Conservation (phyloP, 768 basidiomycete species). For the Cyathus striatus region DNA sequence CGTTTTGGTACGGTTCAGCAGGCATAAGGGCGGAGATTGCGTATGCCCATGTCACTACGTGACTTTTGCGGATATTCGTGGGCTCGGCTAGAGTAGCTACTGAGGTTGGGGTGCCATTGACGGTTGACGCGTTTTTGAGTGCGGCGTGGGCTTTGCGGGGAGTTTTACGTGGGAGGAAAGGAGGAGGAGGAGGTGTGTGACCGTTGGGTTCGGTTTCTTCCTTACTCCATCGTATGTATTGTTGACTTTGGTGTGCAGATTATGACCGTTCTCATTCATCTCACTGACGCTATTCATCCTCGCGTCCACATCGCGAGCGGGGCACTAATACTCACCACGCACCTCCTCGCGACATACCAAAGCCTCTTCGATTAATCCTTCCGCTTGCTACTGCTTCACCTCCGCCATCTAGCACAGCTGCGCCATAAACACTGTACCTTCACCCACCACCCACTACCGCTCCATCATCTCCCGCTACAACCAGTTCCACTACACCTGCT, state of each 20-base stretch:
- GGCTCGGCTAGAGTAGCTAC: constrained; percentile 79
- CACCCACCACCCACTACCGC: too few relatives aligned
- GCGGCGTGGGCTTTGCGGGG: constrained; percentile 76
- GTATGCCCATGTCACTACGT: constrained; percentile 71
- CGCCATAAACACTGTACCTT: too few relatives aligned
- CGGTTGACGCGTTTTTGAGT: constrained; percentile 68
- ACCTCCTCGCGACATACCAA: constrained; percentile 55
- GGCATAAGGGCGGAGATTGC: constrained; percentile 65
- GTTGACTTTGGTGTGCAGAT: constrained; percentile 22
- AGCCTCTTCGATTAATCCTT: constrained; percentile 74
- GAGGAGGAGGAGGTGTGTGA: constrained; percentile 71
- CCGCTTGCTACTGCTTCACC: constrained; percentile 61
- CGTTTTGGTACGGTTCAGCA: constrained; percentile 71
- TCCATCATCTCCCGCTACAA: too few relatives aligned
- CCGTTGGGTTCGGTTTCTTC: constrained; percentile 54
- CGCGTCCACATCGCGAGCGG: constrained; percentile 62
- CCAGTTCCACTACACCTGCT: too few relatives aligned
- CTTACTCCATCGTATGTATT: not conserved
- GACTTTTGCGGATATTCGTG: constrained; percentile 75
- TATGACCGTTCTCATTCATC: constrained; percentile 74
- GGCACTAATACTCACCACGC: constrained; percentile 56
- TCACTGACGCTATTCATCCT: constrained; percentile 66
- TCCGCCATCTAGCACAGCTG: constrained; percentile 60
- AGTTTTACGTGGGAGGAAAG: constrained; percentile 60
- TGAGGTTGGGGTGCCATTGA: constrained; percentile 69